Evolutionary conservation across 2,329 filamentous ascomycete genomes (phyloP), one percentile per base, ranked within the genome.

Genomic region (Conoideocrella luteorostrata): DNA sequence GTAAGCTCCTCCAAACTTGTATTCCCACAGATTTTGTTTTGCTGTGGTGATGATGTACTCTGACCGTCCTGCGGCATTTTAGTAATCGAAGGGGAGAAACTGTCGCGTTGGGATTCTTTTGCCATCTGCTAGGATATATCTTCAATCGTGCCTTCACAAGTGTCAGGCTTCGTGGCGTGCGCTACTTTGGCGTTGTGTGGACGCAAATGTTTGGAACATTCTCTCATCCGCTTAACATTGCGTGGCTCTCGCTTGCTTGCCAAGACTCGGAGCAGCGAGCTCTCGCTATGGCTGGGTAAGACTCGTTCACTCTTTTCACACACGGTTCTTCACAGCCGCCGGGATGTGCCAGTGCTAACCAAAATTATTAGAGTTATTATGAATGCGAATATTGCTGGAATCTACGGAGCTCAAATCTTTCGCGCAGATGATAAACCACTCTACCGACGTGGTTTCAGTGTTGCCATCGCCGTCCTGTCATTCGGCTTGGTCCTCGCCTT

Each of bases 361-460:
- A 37, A 13, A n/a, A 6, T 7, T 15, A 22, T 20, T 34, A 71
- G 68, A 60, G 67, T 79, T 41, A 78, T 81, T 47, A 80, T 80
- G 77, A 72, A 73, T 17, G 78, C 75, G 38, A 82, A 82, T 50
- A 75, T 74, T 21, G 76, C 77, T 0, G 77, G 76, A 18, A 80
- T 82, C 41, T 77, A 78, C 43, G 78, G 77, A 4, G 75, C 75
- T 0, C 77, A 81, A 54, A 73, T 81, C 47, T 81, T 80, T 66
- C 71, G 71, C 18, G 50, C 59, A 0, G 72, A 77, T 41, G 74
- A 78, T 50, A 58, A 56, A 35, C 74, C 75, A 0, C 61, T 65
- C 2, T 78, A 78, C 54, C 67, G 69, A 3, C 67, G 71, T 13
- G 74, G 66, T 2, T 79, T 77, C 53, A 65, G n/a, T n/a, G n/a